phyloP scores from a whole-genome alignment of 495 filamentous ascomycete genomes.

The Penicillium flavigenum region DNA sequence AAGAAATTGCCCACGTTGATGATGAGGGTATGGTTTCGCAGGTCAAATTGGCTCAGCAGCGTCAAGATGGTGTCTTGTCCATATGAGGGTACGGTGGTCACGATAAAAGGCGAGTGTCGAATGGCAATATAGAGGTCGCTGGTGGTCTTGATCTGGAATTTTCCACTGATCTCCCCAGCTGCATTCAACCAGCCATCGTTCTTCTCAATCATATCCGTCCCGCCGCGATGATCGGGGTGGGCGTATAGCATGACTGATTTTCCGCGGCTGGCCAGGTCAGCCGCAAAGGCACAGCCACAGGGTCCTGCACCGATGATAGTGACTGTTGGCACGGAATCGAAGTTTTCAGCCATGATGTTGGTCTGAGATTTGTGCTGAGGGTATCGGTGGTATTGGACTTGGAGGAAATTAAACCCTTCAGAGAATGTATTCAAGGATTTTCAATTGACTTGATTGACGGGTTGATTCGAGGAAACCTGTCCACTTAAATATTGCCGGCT shows the following conservation, averaged over 20 bases:
- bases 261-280: slow-evolving; percentile 20
- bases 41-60: slow-evolving; percentile 17
- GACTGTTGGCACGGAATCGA: slow-evolving; percentile 13
- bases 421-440: background rate
- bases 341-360: slow-evolving; percentile 15
- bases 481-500: slow-evolving; percentile 1
- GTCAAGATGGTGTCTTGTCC: slow-evolving; percentile 20
- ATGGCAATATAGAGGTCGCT: slow-evolving; percentile 21
- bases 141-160: slow-evolving; percentile 20
- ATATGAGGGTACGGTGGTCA: slow-evolving; percentile 22
- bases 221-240: slow-evolving; percentile 21
- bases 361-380: background rate
- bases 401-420: background rate
- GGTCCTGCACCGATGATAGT: slow-evolving; percentile 22
- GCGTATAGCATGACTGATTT: slow-evolving; percentile 21
- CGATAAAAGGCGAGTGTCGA: slow-evolving; percentile 17
- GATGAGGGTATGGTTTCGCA: slow-evolving; percentile 19
- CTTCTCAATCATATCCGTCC: slow-evolving; percentile 19
- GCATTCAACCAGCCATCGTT: slow-evolving; percentile 21
- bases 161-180: slow-evolving; percentile 16
- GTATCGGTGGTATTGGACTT: background rate
- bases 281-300: slow-evolving; percentile 23
- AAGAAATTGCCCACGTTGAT: slow-evolving; percentile 27
- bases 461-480: background rate
- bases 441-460: background rate